Conservation (phyloP, 106 monocot species). For the Narthecium ossifragum region DNA sequence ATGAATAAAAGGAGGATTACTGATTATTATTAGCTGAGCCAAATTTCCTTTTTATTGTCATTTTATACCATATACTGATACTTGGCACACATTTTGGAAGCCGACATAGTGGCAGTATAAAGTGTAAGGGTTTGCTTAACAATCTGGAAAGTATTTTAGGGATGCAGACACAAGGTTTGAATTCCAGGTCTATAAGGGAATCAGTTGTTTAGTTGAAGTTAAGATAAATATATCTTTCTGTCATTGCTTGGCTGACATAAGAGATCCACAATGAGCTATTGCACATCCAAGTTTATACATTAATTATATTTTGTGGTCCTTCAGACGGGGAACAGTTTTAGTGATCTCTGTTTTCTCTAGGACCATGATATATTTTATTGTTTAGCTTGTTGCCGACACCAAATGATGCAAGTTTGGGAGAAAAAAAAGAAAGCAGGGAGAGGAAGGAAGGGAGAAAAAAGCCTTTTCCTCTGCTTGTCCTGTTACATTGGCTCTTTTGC, state of each 20-base stretch:
- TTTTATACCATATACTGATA: no score
- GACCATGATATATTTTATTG: conserved; percentile 5
- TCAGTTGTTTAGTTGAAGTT: conserved; percentile 18
- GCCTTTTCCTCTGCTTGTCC: conserved; percentile 11
- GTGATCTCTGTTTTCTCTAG: conserved; percentile 9
- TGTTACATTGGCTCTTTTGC: conserved; percentile 20
- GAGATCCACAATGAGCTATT: conserved; percentile 18
- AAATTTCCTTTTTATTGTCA: no score
- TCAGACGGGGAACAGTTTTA: conserved; percentile 20
- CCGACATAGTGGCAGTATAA: not conserved
- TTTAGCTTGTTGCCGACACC: conserved; percentile 37
- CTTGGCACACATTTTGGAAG: no score
- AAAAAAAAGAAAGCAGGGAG: conserved; percentile 6
- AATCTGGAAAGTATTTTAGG: not conserved
- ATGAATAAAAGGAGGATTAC: no score
- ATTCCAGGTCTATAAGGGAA: conserved; percentile 1
- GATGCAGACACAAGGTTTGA: conserved; percentile 3
- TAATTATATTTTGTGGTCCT: conserved; percentile 11
- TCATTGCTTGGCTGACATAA: conserved; percentile 31
- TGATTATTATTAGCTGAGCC: no score
- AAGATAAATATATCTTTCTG: conserved; percentile 1
- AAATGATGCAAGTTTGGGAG: conserved; percentile 40
- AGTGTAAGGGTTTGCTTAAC: not conserved
- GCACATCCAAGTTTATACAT: not conserved
- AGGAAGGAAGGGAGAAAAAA: not conserved